These are phyloP conservation scores for Gossypium raimondii DNA, from an alignment of 345 rosid species.

Conservation along the genomic window DNA sequence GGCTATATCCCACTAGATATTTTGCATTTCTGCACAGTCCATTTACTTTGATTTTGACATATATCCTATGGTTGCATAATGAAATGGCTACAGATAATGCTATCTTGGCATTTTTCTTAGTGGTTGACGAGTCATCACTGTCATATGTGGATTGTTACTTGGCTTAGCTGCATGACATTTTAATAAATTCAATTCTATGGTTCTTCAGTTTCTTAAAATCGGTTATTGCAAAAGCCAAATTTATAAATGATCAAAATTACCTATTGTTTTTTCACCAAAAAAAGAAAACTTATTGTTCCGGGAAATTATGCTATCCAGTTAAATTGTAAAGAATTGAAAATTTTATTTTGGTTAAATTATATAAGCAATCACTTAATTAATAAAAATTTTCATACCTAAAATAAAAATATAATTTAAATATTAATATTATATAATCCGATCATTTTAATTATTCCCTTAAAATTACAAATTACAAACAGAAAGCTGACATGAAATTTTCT, in stretches of 20 bases:
- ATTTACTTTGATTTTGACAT: background rate
- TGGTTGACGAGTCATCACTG: background rate
- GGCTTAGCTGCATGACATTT: background rate
- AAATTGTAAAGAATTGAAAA: too few relatives aligned
- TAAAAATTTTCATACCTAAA: fast-evolving
- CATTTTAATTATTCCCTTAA: fast-evolving
- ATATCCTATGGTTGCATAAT: background rate
- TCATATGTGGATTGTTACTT: background rate
- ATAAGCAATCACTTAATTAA: too few relatives aligned
- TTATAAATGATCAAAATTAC: background rate
- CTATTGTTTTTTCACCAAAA: too few relatives aligned
- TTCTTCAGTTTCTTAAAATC: background rate
- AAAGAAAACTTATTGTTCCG: too few relatives aligned
- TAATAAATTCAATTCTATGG: background rate
- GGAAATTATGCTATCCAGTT: too few relatives aligned
- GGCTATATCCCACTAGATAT: background rate
- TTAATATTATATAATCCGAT: fast-evolving
- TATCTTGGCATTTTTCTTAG: background rate
- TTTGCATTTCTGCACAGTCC: background rate
- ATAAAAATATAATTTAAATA: too few relatives aligned
- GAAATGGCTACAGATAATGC: background rate
- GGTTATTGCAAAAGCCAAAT: background rate
- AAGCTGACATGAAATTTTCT: too few relatives aligned
- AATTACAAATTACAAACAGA: too few relatives aligned
- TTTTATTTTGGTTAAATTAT: too few relatives aligned